These are phyloP conservation scores for Fusarium siculi DNA, from an alignment of 2,329 filamentous ascomycete genomes.

Conservation along the genomic window DNA sequence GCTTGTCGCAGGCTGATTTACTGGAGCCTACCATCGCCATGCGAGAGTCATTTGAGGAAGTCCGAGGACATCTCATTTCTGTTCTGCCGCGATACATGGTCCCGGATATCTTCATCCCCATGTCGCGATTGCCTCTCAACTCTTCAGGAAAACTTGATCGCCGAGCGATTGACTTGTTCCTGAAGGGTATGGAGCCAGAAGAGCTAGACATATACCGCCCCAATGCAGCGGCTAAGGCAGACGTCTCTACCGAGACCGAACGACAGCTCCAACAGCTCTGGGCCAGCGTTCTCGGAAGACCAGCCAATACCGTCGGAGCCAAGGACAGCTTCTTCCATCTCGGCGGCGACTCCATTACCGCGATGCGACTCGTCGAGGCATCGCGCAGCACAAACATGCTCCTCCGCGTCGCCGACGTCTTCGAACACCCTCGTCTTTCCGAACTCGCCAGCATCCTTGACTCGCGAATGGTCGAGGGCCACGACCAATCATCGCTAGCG, in stretches of 20 bases:
- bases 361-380: not conserved
- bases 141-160: not conserved
- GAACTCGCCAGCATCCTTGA: not conserved
- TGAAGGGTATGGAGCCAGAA: not conserved
- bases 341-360: not conserved
- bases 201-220: not conserved
- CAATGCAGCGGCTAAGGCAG: not conserved
- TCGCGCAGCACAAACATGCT: not conserved
- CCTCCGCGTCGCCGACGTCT: not conserved
- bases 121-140: not conserved
- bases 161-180: not conserved
- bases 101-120: not conserved
- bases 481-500: not conserved
- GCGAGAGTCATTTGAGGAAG: not conserved
- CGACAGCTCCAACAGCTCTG: not conserved
- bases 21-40: not conserved
- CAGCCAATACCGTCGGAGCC: not conserved
- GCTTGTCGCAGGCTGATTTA: not conserved
- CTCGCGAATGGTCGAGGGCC: accelerated
- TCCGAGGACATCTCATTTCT: not conserved
- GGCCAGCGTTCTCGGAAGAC: not conserved
- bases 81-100: slow-evolving; percentile 2
- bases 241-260: not conserved
- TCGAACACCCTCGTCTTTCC: not conserved
- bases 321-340: slow-evolving; percentile 1